Percentiles rank a stretch among this genome's conserved stretches.
phyloP scores from a whole-genome alignment of 306 rosid species.

The Pterocarpus santalinus region DNA sequence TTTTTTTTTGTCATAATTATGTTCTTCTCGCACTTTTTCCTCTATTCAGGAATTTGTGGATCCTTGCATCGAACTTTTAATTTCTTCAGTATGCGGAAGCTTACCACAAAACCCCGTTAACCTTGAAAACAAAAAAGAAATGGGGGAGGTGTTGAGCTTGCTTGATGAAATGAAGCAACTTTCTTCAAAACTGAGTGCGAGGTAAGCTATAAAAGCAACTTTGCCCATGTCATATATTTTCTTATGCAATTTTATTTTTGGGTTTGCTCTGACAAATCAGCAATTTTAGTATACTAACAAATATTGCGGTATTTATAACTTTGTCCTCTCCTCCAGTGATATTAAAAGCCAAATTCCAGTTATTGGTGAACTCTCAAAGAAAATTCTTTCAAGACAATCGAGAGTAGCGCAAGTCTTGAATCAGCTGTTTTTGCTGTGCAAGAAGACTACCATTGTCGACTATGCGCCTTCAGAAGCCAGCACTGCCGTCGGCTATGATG shows the following conservation, averaged over 20 bases:
- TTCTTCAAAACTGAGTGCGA: conserved; percentile 35
- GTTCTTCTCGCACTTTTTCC: background rate
- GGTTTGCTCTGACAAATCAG: background rate
- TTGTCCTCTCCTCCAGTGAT: background rate
- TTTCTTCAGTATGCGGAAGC: background rate
- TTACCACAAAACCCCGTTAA: conserved; percentile 1
- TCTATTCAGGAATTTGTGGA: conserved; percentile 24
- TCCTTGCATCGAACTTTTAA: conserved; percentile 1
- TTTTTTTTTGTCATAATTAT: background rate
- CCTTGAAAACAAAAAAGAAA: background rate
- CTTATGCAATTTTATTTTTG: background rate
- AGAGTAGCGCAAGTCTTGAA: background rate
- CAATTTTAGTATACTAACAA: background rate
- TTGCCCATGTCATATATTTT: background rate
- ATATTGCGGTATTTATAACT: background rate
- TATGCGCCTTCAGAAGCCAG: conserved; percentile 33
- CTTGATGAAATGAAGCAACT: conserved; percentile 48
- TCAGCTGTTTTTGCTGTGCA: background rate
- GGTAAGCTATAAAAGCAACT: conserved; percentile 36
- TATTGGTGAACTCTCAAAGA: conserved; percentile 16
- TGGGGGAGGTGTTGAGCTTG: conserved; percentile 22
- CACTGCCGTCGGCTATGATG: conserved; percentile 14
- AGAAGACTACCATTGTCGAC: background rate
- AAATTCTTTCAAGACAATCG: conserved; percentile 15
- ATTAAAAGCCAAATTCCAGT: conserved; percentile 15